Conservation (phyloP, 2,329 filamentous ascomycete species). For the Daldinia sp. region DNA sequence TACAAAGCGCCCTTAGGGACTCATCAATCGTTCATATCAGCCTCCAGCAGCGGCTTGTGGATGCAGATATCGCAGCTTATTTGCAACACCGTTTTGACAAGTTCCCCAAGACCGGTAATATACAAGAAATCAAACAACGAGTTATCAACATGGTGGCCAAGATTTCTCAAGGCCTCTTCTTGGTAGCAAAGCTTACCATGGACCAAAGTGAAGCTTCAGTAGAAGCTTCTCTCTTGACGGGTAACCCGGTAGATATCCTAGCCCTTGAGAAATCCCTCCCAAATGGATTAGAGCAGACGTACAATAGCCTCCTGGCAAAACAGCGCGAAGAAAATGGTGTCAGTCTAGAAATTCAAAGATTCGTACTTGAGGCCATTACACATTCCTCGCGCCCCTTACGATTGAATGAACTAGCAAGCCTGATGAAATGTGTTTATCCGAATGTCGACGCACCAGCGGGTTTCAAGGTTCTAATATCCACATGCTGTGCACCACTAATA, state of each 20-base stretch:
- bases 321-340: not conserved
- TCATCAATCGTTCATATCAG: not conserved
- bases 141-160: not conserved
- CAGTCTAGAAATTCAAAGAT: not conserved
- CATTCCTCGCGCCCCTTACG: not conserved
- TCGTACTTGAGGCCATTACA: not conserved
- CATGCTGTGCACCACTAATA: not conserved
- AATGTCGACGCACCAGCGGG: not conserved
- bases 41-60: not conserved
- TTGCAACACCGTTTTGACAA: not conserved
- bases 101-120: not conserved
- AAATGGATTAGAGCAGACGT: not conserved
- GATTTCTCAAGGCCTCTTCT: not conserved
- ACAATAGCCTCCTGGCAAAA: not conserved
- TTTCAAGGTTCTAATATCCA: not conserved
- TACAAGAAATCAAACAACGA: not conserved
- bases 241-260: not conserved
- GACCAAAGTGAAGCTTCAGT: not conserved
- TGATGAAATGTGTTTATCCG: not conserved
- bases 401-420: not conserved
- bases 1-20: not conserved
- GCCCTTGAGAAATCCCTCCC: not conserved
- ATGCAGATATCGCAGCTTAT: not conserved
- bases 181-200: not conserved
- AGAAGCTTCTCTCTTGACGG: not conserved